phyloP scores from a whole-genome alignment of 108 stramenopile genomes.

The Stephanodiscus triporus region DNA sequence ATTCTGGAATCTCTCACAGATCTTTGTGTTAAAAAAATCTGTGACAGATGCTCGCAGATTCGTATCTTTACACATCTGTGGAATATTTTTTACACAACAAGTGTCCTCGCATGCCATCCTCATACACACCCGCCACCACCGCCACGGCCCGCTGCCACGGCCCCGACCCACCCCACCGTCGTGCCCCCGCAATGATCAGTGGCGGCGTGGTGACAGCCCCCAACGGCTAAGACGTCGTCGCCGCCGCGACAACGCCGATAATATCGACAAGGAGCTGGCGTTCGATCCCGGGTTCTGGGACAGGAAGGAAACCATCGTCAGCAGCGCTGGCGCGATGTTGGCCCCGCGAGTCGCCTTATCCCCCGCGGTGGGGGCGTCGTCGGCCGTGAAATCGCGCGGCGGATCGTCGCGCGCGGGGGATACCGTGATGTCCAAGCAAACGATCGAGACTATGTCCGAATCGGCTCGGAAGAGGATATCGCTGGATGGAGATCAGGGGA shows the following conservation, averaged over 20 bases:
- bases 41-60: too few species aligned
- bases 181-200: too few species aligned
- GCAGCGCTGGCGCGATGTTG: not conserved
- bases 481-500: slow-evolving; percentile 15
- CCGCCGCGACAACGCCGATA: slow-evolving; percentile 22
- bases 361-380: not conserved
- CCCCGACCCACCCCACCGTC: too few species aligned
- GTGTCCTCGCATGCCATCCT: too few species aligned
- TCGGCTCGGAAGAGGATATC: slow-evolving; percentile 53
- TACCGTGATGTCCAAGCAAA: slow-evolving; percentile 7
- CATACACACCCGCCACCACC: too few species aligned
- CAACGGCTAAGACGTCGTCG: too few species aligned
- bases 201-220: too few species aligned
- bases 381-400: not conserved
- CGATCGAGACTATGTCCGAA: slow-evolving; percentile 29
- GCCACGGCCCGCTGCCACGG: too few species aligned
- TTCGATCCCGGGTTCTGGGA: slow-evolving; percentile 31
- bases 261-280: slow-evolving; percentile 32
- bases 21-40: too few species aligned
- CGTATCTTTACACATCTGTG: too few species aligned
- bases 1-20: too few species aligned
- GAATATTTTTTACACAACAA: too few species aligned
- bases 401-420: slow-evolving; percentile 18
- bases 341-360: slow-evolving; percentile 1
- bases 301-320: slow-evolving; percentile 15